Evolutionary conservation across 306 rosid genomes (phyloP), one percentile per base, ranked within the genome.

Genomic region (Acacia melanoxylon): DNA sequence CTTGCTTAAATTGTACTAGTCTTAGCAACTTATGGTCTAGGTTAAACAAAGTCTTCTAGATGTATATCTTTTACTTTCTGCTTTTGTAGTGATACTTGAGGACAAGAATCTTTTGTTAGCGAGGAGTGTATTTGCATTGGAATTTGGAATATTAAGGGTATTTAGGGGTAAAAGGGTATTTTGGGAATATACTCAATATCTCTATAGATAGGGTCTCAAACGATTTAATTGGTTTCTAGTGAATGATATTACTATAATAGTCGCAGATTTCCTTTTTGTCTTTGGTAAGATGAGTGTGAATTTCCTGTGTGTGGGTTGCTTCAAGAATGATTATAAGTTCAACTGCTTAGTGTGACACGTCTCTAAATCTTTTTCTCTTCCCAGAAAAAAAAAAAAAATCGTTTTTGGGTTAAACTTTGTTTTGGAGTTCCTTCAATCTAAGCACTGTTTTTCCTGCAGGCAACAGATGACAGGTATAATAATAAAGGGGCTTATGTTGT

Each of bases 401-500:
- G 6, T 48, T 20, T 56, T 2, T 56, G 27, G 65, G 10, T 74
- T 46, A 22, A 48, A 78, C 68, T 65, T 33, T 19, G 5, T 74
- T 27, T 67, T 27, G 49, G 46, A 17, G 68, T 46, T 78, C 74
- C 67, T 22, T 63, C 35, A 31, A 61, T 19, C 11, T 78, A 72
- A 76, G 24, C 58, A 27, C 29, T 40, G 77, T 84, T 59, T 80
- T 77, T 25, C 10, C 44, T 73, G 78, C 90, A 94, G 98, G 98
- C 91, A 46, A 82, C 97, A 2, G 83, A 86, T 63, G 80, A 89
- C 67, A 92, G 98, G 84, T 89, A 87, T 80, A 87, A 90, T 82
- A 92, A 94, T 76, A 94, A 89, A 82, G 98, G 95, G 62, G 95
- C 98, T 25, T 94, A 92, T 83, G 80, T 92, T 76, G 91, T 94